Percentiles rank a stretch among this genome's conserved stretches.
phyloP scores from a whole-genome alignment of 352 stramenopile species.

The Pythium insidiosum region DNA sequence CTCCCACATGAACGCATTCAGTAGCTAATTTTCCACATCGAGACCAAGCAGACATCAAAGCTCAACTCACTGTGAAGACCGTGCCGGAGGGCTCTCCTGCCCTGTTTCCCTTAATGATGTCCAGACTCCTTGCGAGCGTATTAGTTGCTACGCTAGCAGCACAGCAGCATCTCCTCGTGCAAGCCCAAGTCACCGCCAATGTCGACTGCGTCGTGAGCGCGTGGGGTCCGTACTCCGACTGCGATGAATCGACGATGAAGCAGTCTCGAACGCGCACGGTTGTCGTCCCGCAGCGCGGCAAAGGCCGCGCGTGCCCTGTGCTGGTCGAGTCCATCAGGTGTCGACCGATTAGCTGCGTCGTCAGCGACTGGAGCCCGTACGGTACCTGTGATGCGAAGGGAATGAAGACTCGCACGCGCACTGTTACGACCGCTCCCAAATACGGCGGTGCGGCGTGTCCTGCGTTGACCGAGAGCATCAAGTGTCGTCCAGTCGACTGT shows the following conservation, averaged over 20 bases:
- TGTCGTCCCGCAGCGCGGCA: constrained; percentile 15
- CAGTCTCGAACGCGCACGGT: constrained; percentile 34
- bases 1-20: too few species aligned
- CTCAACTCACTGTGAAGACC: too few species aligned
- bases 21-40: too few species aligned
- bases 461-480: constrained; percentile 21
- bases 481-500: constrained; percentile 39
- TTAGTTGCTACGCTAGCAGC: too few species aligned
- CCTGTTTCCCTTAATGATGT: too few species aligned
- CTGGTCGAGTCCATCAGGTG: constrained; percentile 45
- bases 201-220: constrained; percentile 40
- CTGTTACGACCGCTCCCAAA: constrained; percentile 18
- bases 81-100: too few species aligned
- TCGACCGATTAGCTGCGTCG: constrained; percentile 41
- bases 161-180: neutral
- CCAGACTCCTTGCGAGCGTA: too few species aligned
- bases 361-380: constrained; percentile 39
- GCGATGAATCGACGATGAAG: constrained; percentile 20
- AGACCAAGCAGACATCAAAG: too few species aligned
- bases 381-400: constrained; percentile 19
- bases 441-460: constrained; percentile 37
- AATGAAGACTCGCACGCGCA: constrained; percentile 28
- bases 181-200: constrained; percentile 11
- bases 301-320: constrained; percentile 26
- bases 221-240: constrained; percentile 37